phyloP scores from a whole-genome alignment of 2,329 filamentous ascomycete species.

The Lanzia echinophila region DNA sequence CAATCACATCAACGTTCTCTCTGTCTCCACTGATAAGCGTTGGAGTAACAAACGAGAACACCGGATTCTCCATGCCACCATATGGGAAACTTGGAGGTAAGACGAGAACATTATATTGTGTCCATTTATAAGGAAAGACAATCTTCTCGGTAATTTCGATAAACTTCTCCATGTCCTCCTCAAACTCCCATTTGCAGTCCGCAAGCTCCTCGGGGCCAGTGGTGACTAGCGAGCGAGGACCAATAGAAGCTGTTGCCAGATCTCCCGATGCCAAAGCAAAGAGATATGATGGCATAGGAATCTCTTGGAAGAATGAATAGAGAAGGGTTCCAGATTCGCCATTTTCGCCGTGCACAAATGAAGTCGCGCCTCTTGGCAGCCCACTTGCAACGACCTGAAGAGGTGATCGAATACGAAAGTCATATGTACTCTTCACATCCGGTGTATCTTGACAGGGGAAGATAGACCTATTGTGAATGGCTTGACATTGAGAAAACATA shows the following conservation, averaged over 20 bases:
- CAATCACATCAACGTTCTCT: slow-evolving; percentile 93
- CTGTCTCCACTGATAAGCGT: slow-evolving; percentile 87
- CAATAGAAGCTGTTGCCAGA: slow-evolving; percentile 77
- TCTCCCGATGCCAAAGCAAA: slow-evolving; percentile 89
- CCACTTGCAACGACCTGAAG: slow-evolving; percentile 91
- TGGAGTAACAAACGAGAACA: slow-evolving; percentile 92
- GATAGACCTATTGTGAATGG: slow-evolving; percentile 87
- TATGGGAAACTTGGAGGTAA: slow-evolving; percentile 78
- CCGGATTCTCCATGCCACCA: slow-evolving; percentile 63
- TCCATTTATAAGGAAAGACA: slow-evolving; percentile 88
- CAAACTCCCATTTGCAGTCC: slow-evolving; percentile 84
- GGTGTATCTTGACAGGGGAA: slow-evolving; percentile 98
- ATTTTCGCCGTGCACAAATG: slow-evolving; percentile 44
- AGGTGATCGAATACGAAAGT: slow-evolving; percentile 79
- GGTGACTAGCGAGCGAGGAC: slow-evolving; percentile 75
- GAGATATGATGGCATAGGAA: slow-evolving; percentile 90
- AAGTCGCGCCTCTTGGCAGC: slow-evolving; percentile 49
- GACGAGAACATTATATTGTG: slow-evolving; percentile 88
- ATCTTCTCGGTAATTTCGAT: slow-evolving; percentile 76
- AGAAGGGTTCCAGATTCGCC: slow-evolving; percentile 49
- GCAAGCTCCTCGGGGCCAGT: slow-evolving; percentile 82
- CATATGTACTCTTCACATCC: slow-evolving; percentile 92
- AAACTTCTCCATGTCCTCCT: slow-evolving; percentile 85
- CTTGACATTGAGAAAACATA: slow-evolving; percentile 97
- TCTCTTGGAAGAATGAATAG: slow-evolving; percentile 82